phyloP scores from a whole-genome alignment of 768 basidiomycete species.

The Tylopilus plumbeoviolaceoides region DNA sequence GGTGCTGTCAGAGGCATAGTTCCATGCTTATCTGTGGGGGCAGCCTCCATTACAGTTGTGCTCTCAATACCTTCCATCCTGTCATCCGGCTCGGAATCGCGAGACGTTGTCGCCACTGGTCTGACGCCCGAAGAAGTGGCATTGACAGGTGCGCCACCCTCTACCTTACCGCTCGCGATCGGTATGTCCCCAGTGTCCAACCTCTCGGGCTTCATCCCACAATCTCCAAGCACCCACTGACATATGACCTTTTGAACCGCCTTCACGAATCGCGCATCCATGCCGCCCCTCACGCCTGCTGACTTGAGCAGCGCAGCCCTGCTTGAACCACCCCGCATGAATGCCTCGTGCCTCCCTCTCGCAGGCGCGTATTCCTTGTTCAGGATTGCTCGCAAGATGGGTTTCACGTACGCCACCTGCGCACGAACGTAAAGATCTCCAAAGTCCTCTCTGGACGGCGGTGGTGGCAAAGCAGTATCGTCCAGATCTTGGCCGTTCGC shows the following conservation, averaged over 20 bases:
- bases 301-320: conserved; percentile 34
- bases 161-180: neutral
- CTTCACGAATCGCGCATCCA: conserved; percentile 37
- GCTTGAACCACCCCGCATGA: conserved; percentile 54
- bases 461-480: conserved; percentile 25
- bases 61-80: conserved; percentile 21
- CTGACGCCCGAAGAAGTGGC: neutral
- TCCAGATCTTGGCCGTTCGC: conserved; percentile 19
- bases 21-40: neutral
- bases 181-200: conserved; percentile 1
- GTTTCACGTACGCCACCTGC: conserved; percentile 66
- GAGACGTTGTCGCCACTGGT: neutral
- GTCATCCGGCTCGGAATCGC: conserved; percentile 3
- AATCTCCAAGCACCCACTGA: conserved; percentile 25
- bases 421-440: conserved; percentile 44
- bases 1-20: neutral
- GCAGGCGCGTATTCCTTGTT: conserved; percentile 54
- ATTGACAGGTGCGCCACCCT: neutral
- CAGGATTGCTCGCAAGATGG: conserved; percentile 57
- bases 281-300: conserved; percentile 34
- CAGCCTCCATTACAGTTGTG: neutral
- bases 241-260: conserved; percentile 32
- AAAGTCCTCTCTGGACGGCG: conserved; percentile 49
- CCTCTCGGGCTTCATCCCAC: conserved; percentile 8
- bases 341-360: conserved; percentile 42